Evolutionary conservation across 2,329 filamentous ascomycete genomes (phyloP).

Genomic region (Pezicula carpinea): DNA sequence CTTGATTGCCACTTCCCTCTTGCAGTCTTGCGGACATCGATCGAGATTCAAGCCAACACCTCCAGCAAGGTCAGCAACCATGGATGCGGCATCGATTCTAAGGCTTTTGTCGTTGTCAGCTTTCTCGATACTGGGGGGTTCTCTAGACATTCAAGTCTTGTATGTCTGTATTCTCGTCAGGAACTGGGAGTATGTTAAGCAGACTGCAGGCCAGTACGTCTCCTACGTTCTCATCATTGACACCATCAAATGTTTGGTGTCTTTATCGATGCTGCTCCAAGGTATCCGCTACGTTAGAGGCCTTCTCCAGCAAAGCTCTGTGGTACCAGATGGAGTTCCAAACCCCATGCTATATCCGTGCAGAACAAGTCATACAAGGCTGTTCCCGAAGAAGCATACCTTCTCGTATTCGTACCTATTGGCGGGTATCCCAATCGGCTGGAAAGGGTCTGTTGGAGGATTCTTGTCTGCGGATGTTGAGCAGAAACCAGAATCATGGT

Average conservation of each 20-base stretch:
- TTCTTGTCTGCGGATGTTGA: conserved; percentile 46
- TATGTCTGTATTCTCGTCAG: conserved; percentile 3
- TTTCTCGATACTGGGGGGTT: neutral
- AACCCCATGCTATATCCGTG: conserved; percentile 58
- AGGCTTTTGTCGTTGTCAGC: neutral
- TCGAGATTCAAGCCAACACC: neutral
- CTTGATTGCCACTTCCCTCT: neutral
- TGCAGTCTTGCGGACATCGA: neutral
- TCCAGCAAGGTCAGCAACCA: neutral
- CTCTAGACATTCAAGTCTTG: conserved; percentile 2
- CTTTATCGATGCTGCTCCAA: conserved; percentile 14
- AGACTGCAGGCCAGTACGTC: conserved; percentile 6
- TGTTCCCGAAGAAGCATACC: conserved; percentile 63
- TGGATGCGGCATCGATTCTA: no score
- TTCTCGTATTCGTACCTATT: conserved; percentile 70
- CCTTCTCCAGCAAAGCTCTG: conserved; percentile 4
- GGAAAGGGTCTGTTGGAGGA: conserved; percentile 48
- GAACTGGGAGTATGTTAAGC: conserved; percentile 6
- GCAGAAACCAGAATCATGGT: conserved; percentile 21
- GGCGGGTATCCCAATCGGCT: conserved; percentile 63
- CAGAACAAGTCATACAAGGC: conserved; percentile 57
- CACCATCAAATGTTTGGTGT: neutral
- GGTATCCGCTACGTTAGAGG: conserved; percentile 13
- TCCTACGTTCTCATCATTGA: conserved; percentile 8
- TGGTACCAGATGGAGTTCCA: neutral